These are phyloP conservation scores for Wickerhamomyces xylosicus DNA, from an alignment of 805 yeast genomes.

Conservation along the genomic window DNA sequence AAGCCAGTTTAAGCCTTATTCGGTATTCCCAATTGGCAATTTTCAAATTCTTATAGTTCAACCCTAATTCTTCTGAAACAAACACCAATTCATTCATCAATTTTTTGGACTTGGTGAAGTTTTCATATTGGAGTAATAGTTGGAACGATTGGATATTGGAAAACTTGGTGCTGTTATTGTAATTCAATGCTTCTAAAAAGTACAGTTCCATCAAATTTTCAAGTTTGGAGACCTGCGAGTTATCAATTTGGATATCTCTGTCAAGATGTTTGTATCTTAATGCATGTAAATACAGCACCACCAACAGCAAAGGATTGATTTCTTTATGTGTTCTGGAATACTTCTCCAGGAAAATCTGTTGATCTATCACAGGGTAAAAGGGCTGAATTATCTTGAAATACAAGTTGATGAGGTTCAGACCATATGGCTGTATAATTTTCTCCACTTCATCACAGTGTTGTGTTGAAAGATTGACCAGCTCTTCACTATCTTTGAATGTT, in stretches of 20 bases:
- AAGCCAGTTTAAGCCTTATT: slow-evolving; percentile 15
- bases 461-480: slow-evolving; percentile 16
- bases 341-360: slow-evolving; percentile 18
- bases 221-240: slow-evolving; percentile 16
- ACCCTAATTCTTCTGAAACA: slow-evolving; percentile 19
- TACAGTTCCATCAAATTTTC: slow-evolving; percentile 19
- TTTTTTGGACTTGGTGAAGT: slow-evolving; percentile 11
- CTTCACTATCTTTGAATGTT: slow-evolving; percentile 18
- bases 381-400: slow-evolving; percentile 20
- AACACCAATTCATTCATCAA: slow-evolving; percentile 14
- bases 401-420: slow-evolving; percentile 13
- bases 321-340: slow-evolving; percentile 21
- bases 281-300: slow-evolving; percentile 19
- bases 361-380: slow-evolving; percentile 17
- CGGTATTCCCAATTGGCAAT: slow-evolving; percentile 22
- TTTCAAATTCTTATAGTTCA: slow-evolving; percentile 17
- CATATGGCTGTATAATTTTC: slow-evolving; percentile 16
- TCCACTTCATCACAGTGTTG: slow-evolving; percentile 21
- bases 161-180: slow-evolving; percentile 19
- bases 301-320: slow-evolving; percentile 20
- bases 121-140: slow-evolving; percentile 20
- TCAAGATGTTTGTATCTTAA: slow-evolving; percentile 18
- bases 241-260: slow-evolving; percentile 1
- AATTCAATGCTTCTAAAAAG: slow-evolving; percentile 17
- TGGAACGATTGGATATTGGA: slow-evolving; percentile 30